These are phyloP conservation scores for Citrullus mucosospermus DNA, from an alignment of 306 rosid genomes.

Conservation along the genomic window DNA sequence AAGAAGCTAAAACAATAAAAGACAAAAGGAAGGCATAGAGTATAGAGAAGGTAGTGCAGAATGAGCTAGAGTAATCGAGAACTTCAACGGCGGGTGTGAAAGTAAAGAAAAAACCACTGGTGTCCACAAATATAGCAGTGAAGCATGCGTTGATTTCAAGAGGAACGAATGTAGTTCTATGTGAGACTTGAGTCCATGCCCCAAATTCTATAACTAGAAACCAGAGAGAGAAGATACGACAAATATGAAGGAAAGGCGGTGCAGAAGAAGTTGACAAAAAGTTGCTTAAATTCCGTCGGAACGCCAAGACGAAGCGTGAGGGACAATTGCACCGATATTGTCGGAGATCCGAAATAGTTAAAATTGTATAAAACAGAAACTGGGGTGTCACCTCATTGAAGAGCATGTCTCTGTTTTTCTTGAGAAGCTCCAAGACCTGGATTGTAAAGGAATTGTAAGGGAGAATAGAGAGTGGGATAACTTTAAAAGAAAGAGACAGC, in stretches of 20 bases:
- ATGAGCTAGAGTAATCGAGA: background rate
- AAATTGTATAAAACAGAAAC: background rate
- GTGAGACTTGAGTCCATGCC: background rate
- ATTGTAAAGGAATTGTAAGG: background rate
- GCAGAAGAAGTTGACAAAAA: background rate
- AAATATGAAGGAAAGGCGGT: background rate
- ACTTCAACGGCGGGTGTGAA: background rate
- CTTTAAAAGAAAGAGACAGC: background rate
- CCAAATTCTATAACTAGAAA: background rate
- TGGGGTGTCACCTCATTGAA: conserved; percentile 57
- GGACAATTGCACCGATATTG: too few species aligned
- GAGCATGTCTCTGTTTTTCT: conserved; percentile 78
- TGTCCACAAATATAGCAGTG: background rate
- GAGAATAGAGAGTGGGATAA: background rate
- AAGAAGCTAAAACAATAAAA: background rate
- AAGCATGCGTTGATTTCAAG: background rate
- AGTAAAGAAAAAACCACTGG: background rate
- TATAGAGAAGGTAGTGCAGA: background rate
- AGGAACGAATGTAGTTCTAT: background rate
- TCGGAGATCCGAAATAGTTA: background rate
- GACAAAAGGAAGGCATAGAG: background rate
- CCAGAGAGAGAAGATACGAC: background rate
- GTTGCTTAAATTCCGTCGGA: background rate
- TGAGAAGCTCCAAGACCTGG: conserved; percentile 79
- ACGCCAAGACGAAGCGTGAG: background rate